Base-by-base conservation (phyloP, 163 green algal species). In the Scenedesmus sp. region DNA sequence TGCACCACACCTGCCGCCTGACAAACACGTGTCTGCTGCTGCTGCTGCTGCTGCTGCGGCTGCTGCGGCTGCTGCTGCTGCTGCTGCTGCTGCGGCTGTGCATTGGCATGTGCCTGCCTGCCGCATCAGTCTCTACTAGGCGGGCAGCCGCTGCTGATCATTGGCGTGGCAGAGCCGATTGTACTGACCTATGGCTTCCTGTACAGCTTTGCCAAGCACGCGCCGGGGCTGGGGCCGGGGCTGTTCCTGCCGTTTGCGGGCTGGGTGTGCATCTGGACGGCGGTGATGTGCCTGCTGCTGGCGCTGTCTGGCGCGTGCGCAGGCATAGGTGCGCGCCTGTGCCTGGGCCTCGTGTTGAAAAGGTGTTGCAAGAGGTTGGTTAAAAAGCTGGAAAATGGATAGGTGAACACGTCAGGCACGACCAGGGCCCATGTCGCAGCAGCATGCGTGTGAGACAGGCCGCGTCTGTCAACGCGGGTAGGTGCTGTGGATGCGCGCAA, bases 161-260 rank as follows among this genome's bases (percentile, higher is more conserved):
- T 99, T 26, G 97, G 97, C 9, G 97, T 99, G 12, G 96, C 97
- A 1, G 97, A 99, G 93, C 97, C 97, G 1, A 97, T 99, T 60
- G 96, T 99, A 4, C 84, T 99, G 34, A 95, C 97, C 12, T 99
- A 98, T 85, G 92, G 90, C 64, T 98, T 96, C 94, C 96, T 98
- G 95, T 98, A 95, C 26, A 59, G 56, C 0, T 99, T 97, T 91
- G 95, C 95, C 2, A 88, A 94, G 8, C 84, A 83, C 18, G 77
- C 91, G 60, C 55, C 89, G 0, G 88, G 86, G 52, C 90, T 93
- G 55, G 92, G 91, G n/a, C 15, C 57, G 0, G 7, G 90, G 15
- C 92, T 96, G 56, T 99, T 98, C 91, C 93, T 98, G 82, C 86
- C 97, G 18, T 99, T 96, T 96, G 93, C 86, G 5, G 94, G 94